Percentiles rank a stretch among this genome's conserved stretches.
Conservation (phyloP, 176 grass and related monocot genomes). For the Guadua angustifolia region DNA sequence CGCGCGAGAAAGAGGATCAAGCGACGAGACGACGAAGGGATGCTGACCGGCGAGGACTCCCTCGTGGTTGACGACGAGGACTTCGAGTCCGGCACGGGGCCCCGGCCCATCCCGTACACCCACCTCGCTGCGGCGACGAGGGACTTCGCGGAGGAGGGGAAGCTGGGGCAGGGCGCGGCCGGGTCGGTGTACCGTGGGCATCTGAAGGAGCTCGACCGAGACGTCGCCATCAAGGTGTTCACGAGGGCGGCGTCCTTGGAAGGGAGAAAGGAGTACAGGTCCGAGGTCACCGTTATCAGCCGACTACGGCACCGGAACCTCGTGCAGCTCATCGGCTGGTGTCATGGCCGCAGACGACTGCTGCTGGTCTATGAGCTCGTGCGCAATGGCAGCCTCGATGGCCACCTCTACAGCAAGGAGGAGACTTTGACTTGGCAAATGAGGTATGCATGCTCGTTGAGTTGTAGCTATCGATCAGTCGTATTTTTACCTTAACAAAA, state of each 20-base stretch:
- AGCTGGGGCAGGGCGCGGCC: conserved; percentile 66
- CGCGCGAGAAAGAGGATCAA: neutral
- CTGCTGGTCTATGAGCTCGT: conserved; percentile 63
- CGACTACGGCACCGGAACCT: conserved; percentile 68
- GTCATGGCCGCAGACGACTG: conserved; percentile 50
- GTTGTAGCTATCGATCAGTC: neutral
- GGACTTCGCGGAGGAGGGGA: conserved; percentile 48
- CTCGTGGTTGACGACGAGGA: conserved; percentile 21
- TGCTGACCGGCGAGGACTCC: conserved; percentile 40
- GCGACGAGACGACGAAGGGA: neutral
- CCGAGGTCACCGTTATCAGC: conserved; percentile 71
- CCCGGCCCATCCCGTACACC: conserved; percentile 33
- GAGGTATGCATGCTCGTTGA: conserved; percentile 26
- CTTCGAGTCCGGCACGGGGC: conserved; percentile 42
- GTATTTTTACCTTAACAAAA: neutral
- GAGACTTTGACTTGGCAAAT: conserved; percentile 45
- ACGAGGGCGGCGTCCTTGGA: conserved; percentile 41
- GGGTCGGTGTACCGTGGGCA: conserved; percentile 66
- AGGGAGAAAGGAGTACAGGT: conserved; percentile 61
- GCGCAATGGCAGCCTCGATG: conserved; percentile 60
- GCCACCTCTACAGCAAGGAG: conserved; percentile 49
- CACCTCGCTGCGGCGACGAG: conserved; percentile 45
- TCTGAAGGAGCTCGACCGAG: conserved; percentile 30
- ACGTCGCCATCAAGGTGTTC: conserved; percentile 75
- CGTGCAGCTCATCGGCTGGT: conserved; percentile 75